Evolutionary conservation across 257 asterid species (phyloP).

Genomic region (Scutellaria minor): DNA sequence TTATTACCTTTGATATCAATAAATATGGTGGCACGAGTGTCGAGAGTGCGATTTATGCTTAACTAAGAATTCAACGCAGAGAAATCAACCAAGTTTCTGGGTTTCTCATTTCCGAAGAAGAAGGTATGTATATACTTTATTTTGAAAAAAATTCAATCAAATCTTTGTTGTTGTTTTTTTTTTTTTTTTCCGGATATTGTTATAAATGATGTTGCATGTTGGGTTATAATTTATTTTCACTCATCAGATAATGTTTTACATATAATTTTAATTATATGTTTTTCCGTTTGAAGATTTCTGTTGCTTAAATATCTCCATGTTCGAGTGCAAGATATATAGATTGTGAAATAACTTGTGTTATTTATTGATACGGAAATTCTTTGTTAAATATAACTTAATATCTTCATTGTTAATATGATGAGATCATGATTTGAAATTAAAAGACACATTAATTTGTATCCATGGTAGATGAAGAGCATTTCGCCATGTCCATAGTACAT

Average conservation of each 20-base stretch:
- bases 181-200: background rate
- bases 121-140: slow-evolving; percentile 30
- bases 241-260: background rate
- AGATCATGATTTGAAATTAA: too few relatives aligned
- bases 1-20: slow-evolving; percentile 31
- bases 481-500: too few relatives aligned
- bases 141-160: background rate
- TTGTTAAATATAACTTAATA: too few relatives aligned
- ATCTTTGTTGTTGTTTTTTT: background rate
- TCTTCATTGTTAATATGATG: too few relatives aligned
- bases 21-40: slow-evolving; percentile 28
- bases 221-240: background rate
- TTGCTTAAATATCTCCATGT: background rate
- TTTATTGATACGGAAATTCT: too few relatives aligned
- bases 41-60: background rate
- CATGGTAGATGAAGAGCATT: too few relatives aligned
- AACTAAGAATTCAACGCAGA: slow-evolving; percentile 21
- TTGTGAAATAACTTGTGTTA: too few relatives aligned
- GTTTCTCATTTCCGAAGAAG: slow-evolving; percentile 27
- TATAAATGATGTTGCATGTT: slow-evolving; percentile 1
- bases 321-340: too few relatives aligned
- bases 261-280: background rate
- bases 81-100: slow-evolving; percentile 12
- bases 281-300: background rate
- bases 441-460: too few relatives aligned